phyloP scores from a whole-genome alignment of 306 rosid species.

The Vachellia collinsii region DNA sequence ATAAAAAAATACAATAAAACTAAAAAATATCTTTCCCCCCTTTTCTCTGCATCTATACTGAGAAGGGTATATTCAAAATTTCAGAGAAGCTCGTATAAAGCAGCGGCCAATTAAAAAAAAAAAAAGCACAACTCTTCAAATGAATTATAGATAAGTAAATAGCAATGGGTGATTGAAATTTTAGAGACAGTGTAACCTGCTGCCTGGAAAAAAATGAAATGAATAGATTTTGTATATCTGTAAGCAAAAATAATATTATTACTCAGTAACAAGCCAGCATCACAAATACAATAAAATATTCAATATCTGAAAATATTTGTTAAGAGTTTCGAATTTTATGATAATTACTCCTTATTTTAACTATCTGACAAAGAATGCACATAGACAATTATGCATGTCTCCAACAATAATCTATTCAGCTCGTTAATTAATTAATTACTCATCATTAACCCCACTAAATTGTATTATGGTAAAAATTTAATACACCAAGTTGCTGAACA shows the following conservation, averaged over 20 bases:
- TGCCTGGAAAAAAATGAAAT: too few relatives aligned
- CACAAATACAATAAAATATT: not conserved
- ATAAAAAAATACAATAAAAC: not conserved
- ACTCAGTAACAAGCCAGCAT: not conserved
- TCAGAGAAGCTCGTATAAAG: not conserved
- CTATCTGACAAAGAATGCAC: conserved; percentile 44
- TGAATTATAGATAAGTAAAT: too few relatives aligned
- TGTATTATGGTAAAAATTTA: conserved; percentile 23
- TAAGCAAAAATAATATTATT: not conserved
- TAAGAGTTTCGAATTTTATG: not conserved
- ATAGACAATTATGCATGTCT: conserved; percentile 32
- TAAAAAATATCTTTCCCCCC: not conserved
- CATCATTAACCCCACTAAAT: conserved; percentile 7
- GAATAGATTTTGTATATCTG: not conserved
- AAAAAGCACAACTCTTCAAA: too few relatives aligned
- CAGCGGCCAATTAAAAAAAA: not conserved
- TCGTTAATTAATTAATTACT: not conserved
- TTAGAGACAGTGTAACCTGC: too few relatives aligned
- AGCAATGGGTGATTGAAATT: too few relatives aligned
- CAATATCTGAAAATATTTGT: not conserved
- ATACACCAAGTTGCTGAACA: not conserved
- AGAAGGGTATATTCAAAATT: not conserved
- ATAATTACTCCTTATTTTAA: conserved; percentile 13
- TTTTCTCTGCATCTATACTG: not conserved
- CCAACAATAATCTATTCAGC: not conserved